A percentile compares a stretch with the other conserved stretches of the same genome.
These are phyloP conservation scores for Neodidymelliopsis sp. DNA, from an alignment of 2,329 filamentous ascomycete species.

Conservation along the genomic window DNA sequence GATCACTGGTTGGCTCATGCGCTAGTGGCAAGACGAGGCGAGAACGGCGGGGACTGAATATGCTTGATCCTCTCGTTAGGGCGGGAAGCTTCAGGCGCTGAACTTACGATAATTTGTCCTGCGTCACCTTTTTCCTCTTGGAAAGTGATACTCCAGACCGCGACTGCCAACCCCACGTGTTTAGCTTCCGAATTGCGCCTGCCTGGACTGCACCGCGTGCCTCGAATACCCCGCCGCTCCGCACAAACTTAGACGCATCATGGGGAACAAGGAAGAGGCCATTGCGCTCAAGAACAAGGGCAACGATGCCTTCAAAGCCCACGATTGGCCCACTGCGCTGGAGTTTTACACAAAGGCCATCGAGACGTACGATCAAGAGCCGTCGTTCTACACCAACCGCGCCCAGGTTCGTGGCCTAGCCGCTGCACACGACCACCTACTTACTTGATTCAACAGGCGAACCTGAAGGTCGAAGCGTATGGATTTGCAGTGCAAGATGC, in stretches of 20 bases:
- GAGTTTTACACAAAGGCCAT: constrained; percentile 90
- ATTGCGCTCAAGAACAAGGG: constrained; percentile 89
- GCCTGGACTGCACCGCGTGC: constrained; percentile 21
- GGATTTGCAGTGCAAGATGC: constrained; percentile 93
- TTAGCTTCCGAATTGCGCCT: constrained; percentile 26
- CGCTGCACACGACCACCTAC: constrained; percentile 31
- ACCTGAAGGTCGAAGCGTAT: constrained; percentile 95
- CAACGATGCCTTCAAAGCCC: constrained; percentile 87
- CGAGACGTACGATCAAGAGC: constrained; percentile 79
- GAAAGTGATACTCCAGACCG: constrained; percentile 5
- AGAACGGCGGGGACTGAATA: constrained; percentile 36
- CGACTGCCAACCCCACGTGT: constrained; percentile 10
- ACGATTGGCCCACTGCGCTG: constrained; percentile 85
- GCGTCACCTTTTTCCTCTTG: constrained; percentile 7
- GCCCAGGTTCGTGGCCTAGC: constrained; percentile 74
- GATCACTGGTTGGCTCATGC: constrained; percentile 31
- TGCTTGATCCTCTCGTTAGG: constrained; percentile 33
- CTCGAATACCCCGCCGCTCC: constrained; percentile 21
- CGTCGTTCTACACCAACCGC: constrained; percentile 91
- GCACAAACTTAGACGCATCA: constrained; percentile 25
- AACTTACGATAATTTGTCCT: constrained; percentile 16
- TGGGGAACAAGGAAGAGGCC: constrained; percentile 68
- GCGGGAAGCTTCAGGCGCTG: constrained; percentile 18
- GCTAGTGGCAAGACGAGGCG: constrained; percentile 36
- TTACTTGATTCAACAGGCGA: constrained; percentile 66